phyloP scores from a whole-genome alignment of 805 yeast species.

The Peterozyma xylosa region DNA sequence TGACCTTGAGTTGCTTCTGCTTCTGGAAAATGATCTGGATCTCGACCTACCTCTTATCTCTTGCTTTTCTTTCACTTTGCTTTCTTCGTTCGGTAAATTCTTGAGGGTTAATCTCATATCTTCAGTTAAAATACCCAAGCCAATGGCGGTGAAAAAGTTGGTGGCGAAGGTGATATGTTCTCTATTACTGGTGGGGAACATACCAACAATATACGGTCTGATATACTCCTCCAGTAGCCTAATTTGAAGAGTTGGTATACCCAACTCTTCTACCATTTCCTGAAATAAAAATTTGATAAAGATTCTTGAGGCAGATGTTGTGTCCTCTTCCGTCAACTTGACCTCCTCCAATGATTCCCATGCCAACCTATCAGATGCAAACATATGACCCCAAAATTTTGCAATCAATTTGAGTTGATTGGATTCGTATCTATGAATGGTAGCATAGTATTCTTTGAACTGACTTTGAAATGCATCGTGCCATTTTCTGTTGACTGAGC shows the following conservation, averaged over 20 bases:
- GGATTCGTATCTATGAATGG: constrained; percentile 62
- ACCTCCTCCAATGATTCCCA: constrained; percentile 54
- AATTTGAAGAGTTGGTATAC: constrained; percentile 39
- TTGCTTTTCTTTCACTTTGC: constrained; percentile 9
- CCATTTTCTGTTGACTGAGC: constrained; percentile 51
- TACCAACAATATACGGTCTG: constrained; percentile 39
- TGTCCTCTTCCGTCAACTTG: constrained; percentile 57
- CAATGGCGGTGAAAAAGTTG: constrained; percentile 90
- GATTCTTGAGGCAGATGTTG: constrained; percentile 78
- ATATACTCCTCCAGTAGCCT: constrained; percentile 47
- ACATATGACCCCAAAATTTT: constrained; percentile 76
- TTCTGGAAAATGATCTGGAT: constrained; percentile 7
- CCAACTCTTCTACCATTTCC: constrained; percentile 73
- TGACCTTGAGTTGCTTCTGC: constrained; percentile 1
- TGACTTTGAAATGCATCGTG: constrained; percentile 37
- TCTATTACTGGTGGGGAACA: constrained; percentile 54
- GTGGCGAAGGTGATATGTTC: constrained; percentile 68
- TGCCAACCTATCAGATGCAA: constrained; percentile 62
- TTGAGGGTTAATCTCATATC: constrained; percentile 51
- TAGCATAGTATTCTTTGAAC: constrained; percentile 49
- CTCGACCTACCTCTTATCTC: constrained; percentile 12
- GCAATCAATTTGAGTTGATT: constrained; percentile 73
- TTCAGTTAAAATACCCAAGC: constrained; percentile 78
- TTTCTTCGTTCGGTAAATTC: constrained; percentile 16
- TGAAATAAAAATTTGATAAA: constrained; percentile 75